Conservation (phyloP, 305 asterid species). For the Fraxinus nigra region DNA sequence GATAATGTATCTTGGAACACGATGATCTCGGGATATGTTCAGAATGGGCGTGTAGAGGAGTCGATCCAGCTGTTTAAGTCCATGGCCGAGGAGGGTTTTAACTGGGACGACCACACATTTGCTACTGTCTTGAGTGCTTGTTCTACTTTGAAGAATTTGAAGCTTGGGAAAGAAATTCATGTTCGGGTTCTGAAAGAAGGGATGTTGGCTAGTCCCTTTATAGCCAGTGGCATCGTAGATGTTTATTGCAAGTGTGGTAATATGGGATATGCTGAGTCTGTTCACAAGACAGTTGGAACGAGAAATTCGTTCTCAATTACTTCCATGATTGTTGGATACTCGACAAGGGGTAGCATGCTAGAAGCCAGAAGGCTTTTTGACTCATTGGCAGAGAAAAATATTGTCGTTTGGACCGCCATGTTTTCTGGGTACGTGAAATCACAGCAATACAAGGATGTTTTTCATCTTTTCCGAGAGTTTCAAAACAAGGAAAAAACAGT, state of each 20-base stretch:
- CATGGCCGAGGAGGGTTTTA: slow-evolving; percentile 52
- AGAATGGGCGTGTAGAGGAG: slow-evolving; percentile 54
- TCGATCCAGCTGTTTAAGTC: slow-evolving; percentile 52
- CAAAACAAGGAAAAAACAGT: slow-evolving; percentile 23
- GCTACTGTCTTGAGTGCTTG: slow-evolving; percentile 65
- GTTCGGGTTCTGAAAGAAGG: slow-evolving; percentile 61
- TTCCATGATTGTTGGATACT: slow-evolving; percentile 75
- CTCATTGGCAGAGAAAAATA: slow-evolving; percentile 51
- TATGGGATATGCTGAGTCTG: slow-evolving; percentile 55
- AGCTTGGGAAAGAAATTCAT: slow-evolving; percentile 74
- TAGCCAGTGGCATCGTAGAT: slow-evolving; percentile 68
- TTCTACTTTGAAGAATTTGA: slow-evolving; percentile 52
- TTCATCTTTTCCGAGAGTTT: slow-evolving; percentile 63
- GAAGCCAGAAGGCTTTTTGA: slow-evolving; percentile 67
- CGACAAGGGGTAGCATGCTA: slow-evolving; percentile 53
- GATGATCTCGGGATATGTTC: slow-evolving; percentile 71
- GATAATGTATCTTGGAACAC: slow-evolving; percentile 85
- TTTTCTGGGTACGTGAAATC: slow-evolving; percentile 67
- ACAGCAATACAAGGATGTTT: slow-evolving; percentile 55
- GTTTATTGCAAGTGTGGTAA: slow-evolving; percentile 66
- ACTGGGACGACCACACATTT: slow-evolving; percentile 61
- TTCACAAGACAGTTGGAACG: slow-evolving; percentile 29
- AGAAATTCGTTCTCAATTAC: slow-evolving; percentile 51
- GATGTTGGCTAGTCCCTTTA: slow-evolving; percentile 49
- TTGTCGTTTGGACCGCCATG: slow-evolving; percentile 68